Evolutionary conservation across 257 asterid genomes (phyloP).

Genomic region (Primulina eburnea): DNA sequence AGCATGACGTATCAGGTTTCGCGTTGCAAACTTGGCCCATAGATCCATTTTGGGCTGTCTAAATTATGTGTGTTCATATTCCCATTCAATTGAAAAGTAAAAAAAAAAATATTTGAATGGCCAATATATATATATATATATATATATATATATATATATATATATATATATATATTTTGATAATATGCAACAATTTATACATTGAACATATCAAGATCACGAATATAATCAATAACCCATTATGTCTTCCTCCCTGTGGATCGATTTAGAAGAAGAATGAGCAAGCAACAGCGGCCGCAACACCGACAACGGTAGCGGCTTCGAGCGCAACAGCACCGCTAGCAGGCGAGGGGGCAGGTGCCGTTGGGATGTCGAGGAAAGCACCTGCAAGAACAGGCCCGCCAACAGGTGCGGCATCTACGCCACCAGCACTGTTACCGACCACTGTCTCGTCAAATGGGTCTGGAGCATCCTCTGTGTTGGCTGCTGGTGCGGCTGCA

Average conservation of each 20-base stretch:
- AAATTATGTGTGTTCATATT: no score
- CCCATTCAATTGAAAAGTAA: no score
- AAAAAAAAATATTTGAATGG: no score
- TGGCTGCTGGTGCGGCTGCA: conserved; percentile 10
- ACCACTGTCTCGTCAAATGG: conserved; percentile 10
- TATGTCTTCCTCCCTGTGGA: background rate
- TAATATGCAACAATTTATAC: no score
- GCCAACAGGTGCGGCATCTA: conserved; percentile 58
- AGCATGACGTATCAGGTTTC: no score
- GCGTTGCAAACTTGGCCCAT: no score
- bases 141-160: no score
- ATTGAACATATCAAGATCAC: background rate
- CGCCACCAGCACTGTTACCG: conserved; percentile 33
- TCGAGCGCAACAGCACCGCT: conserved; percentile 25
- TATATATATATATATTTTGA: no score
- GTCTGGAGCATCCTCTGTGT: conserved; percentile 3
- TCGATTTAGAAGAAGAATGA: conserved; percentile 39
- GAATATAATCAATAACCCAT: background rate
- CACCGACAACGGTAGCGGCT: conserved; percentile 22
- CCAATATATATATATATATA: no score
- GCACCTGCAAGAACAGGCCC: conserved; percentile 41
- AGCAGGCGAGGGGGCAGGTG: conserved; percentile 27
- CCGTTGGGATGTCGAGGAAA: conserved; percentile 25
- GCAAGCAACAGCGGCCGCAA: conserved; percentile 35
- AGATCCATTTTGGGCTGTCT: no score